These are phyloP conservation scores for Boletus sp. DNA, from an alignment of 768 basidiomycete genomes.

Conservation along the genomic window DNA sequence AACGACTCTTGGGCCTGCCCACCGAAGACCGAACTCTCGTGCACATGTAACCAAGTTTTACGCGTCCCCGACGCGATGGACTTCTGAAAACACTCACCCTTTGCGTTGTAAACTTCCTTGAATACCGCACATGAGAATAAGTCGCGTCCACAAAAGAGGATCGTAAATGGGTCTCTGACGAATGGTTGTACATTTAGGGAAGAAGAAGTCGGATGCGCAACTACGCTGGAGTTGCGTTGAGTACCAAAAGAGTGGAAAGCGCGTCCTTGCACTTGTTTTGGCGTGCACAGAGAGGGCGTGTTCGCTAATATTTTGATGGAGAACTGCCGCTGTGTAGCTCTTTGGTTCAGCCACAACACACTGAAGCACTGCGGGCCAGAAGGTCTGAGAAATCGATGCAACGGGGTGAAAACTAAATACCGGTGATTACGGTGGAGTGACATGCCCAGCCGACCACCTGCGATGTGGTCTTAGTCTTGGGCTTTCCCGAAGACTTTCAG, in stretches of 20 bases:
- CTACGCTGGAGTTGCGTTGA: background rate
- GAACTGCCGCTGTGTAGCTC: background rate
- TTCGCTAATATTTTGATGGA: background rate
- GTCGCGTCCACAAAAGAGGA: conserved; percentile 88
- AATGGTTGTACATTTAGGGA: background rate
- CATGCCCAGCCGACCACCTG: conserved; percentile 1
- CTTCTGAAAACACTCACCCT: conserved; percentile 43
- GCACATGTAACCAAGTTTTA: background rate
- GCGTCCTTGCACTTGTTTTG: background rate
- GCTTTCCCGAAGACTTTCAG: background rate
- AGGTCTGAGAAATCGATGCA: background rate
- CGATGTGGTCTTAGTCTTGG: background rate
- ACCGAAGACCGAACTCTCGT: background rate
- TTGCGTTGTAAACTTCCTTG: conserved; percentile 54
- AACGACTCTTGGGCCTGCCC: background rate
- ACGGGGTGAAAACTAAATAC: background rate
- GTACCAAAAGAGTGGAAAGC: background rate
- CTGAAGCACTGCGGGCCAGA: background rate
- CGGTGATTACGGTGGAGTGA: background rate
- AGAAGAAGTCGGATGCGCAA: background rate
- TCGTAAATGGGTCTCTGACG: conserved; percentile 47
- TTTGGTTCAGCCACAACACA: background rate
- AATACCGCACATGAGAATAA: conserved; percentile 80
- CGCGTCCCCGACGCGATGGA: background rate
- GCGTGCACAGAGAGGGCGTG: background rate